Conservation (phyloP, 805 yeast species). For the Priceomyces castillae region DNA sequence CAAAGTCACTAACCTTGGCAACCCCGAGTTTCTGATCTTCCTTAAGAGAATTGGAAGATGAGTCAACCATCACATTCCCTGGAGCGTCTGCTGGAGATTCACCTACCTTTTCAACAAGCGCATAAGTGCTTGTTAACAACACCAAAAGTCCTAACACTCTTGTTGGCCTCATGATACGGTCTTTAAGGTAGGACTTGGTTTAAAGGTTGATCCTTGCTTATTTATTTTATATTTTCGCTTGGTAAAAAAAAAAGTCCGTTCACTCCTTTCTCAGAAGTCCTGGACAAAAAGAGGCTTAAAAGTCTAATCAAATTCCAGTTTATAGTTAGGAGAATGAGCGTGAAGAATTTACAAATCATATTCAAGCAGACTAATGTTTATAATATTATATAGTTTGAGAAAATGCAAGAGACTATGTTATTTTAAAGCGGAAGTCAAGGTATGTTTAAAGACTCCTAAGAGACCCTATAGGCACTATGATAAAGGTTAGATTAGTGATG, state of each 20-base stretch:
- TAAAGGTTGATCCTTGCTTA: no score
- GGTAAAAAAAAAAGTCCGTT: no score
- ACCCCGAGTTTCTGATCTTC: neutral
- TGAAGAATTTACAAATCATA: neutral
- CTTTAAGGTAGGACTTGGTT: neutral
- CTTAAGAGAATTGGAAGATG: neutral
- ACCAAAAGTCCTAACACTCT: neutral
- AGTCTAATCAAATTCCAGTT: no score
- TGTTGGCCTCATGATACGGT: neutral
- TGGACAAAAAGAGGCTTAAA: no score
- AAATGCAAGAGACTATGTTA: constrained; percentile 6
- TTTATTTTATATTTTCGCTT: no score
- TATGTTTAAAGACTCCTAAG: neutral
- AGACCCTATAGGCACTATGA: neutral
- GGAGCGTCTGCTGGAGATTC: neutral
- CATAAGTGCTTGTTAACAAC: neutral
- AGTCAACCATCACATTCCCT: neutral
- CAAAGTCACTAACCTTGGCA: neutral
- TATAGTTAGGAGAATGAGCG: no score
- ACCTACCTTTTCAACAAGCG: neutral
- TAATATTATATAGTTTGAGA: neutral
- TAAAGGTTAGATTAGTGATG: constrained; percentile 24
- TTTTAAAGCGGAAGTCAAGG: neutral
- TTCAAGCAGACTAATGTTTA: constrained; percentile 2
- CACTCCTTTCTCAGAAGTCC: no score